These are phyloP conservation scores for Ambrosia trifida DNA, from an alignment of 129 eudicot species.

Conservation along the genomic window DNA sequence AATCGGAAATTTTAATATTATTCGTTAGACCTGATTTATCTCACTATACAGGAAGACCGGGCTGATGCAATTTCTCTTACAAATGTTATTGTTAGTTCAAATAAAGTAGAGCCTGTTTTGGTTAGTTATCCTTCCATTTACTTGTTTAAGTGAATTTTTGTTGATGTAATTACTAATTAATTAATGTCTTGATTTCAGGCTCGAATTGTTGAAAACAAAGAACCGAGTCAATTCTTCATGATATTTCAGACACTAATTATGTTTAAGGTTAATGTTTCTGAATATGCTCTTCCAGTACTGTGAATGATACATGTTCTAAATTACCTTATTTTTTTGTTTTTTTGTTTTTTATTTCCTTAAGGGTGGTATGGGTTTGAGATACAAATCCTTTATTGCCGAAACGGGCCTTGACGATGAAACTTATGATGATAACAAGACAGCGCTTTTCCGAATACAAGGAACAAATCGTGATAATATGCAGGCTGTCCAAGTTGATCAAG, in stretches of 20 bases:
- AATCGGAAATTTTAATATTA: not conserved
- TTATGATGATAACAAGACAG: conserved; percentile 44
- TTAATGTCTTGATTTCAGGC: conserved; percentile 36
- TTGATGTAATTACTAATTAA: not conserved
- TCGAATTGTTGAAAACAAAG: conserved; percentile 49
- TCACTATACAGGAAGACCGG: conserved; percentile 54
- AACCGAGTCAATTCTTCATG: conserved; percentile 47
- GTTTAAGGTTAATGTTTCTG: conserved; percentile 37
- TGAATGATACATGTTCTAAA: conserved; percentile 21
- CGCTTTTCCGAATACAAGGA: conserved; percentile 59
- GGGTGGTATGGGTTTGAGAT: conserved; percentile 55
- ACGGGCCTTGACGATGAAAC: conserved; percentile 50
- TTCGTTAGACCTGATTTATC: not conserved
- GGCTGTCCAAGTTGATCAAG: conserved; percentile 62
- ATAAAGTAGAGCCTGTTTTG: conserved; percentile 49
- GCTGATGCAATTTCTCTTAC: conserved; percentile 49
- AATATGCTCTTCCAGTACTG: not conserved
- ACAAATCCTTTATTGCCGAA: conserved; percentile 41
- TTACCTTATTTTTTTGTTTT: not conserved
- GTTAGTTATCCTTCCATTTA: conserved; percentile 34
- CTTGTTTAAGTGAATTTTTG: not conserved
- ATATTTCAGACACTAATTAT: conserved; percentile 44
- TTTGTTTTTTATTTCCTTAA: not conserved
- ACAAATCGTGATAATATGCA: conserved; percentile 49
- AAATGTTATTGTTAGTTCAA: conserved; percentile 45